Evolutionary conservation across 176 grass and related monocot species (phyloP), one percentile per base, ranked within the genome.

Genomic region (Bonia amplexicaulis): DNA sequence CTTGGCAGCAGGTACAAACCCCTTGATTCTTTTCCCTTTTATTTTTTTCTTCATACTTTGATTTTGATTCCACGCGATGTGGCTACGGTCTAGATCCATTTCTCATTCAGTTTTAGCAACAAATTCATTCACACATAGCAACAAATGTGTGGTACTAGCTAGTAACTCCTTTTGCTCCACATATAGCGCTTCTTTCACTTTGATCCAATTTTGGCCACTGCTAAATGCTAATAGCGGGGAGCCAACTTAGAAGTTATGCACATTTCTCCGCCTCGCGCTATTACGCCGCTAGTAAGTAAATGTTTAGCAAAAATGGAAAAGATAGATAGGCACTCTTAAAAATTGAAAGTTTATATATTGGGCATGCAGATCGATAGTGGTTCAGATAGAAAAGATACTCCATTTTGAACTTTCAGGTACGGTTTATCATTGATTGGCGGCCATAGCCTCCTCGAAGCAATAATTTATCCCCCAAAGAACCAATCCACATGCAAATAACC

Each of bases 1-100:
- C 84, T 89, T 71, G 87, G 90, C 78, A 92, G 89, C 87, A 80
- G 80, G 90, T 89, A 71, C 23, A 49, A 33, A 52, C 3, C 19
- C 19, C 17, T 0, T 0, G 2, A 7, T 12, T n/a, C 19, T 40
- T 51, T 25, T 25, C 1, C 12, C 25, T 13, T n/a, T n/a, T 22
- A 2, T 55, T n/a, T 54, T 8, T 1, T 22, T 10, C 1, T 53
- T 53, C 51, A 2, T 19, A 17, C 17, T 17, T 53, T 19, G 51
- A 53, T 53, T 49, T 48, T 5, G 47, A 48, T 48, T 48, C 41
- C 41, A 2, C 41, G 41, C 41, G 22, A 25, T 60, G 12, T 60
- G 9, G 52, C 20, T 57, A 10, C 19, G 57, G 22, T 25, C 57
- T 25, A n/a, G 57, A 60, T 60, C 57, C n/a, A 12, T 25, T 25